A percentile compares a stretch with the other conserved stretches of the same genome.
Evolutionary conservation across 2,329 filamentous ascomycete genomes (phyloP).

Genomic region (Chalaropsis thielavioides): DNA sequence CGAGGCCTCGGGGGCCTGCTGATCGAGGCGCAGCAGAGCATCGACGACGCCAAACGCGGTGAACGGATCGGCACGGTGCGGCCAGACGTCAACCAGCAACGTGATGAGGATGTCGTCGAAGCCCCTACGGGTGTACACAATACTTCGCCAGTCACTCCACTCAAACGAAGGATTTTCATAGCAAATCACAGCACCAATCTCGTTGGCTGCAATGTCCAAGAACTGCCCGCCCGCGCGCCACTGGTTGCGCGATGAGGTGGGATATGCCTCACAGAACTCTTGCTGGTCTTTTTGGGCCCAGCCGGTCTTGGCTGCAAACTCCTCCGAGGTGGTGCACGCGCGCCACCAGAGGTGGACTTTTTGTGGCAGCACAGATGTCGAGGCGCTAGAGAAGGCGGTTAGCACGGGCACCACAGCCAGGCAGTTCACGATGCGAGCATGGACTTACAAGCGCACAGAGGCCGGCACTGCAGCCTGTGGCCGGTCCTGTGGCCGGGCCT

Average conservation of each 20-base stretch:
- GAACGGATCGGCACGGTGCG: slow-evolving; percentile 2
- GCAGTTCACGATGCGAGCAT: not conserved
- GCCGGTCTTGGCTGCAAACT: slow-evolving; percentile 8
- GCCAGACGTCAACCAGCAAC: slow-evolving; percentile 13
- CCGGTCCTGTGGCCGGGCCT: not conserved
- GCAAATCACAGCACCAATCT: slow-evolving; percentile 14
- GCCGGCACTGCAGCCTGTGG: not conserved
- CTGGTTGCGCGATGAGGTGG: not conserved
- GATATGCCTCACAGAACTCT: slow-evolving; percentile 13
- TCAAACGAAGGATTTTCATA: slow-evolving; percentile 14
- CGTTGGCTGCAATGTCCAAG: slow-evolving; percentile 16
- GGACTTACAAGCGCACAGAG: slow-evolving; percentile 10
- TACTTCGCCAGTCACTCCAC: slow-evolving; percentile 15
- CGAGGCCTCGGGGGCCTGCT: not conserved
- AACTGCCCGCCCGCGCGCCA: slow-evolving; percentile 15
- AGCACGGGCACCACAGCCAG: not conserved
- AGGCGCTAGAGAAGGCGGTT: not conserved
- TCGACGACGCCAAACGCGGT: slow-evolving; percentile 10
- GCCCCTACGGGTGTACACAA: slow-evolving; percentile 13
- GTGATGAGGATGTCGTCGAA: slow-evolving; percentile 15
- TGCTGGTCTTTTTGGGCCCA: slow-evolving; percentile 6
- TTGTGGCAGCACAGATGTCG: not conserved
- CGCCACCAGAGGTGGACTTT: slow-evolving; percentile 15
- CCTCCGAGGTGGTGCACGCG: slow-evolving; percentile 12
- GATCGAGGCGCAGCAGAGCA: slow-evolving; percentile 10